These are phyloP conservation scores for Paragyromitra xinjiangensis DNA, from an alignment of 495 filamentous ascomycete genomes.

Conservation along the genomic window DNA sequence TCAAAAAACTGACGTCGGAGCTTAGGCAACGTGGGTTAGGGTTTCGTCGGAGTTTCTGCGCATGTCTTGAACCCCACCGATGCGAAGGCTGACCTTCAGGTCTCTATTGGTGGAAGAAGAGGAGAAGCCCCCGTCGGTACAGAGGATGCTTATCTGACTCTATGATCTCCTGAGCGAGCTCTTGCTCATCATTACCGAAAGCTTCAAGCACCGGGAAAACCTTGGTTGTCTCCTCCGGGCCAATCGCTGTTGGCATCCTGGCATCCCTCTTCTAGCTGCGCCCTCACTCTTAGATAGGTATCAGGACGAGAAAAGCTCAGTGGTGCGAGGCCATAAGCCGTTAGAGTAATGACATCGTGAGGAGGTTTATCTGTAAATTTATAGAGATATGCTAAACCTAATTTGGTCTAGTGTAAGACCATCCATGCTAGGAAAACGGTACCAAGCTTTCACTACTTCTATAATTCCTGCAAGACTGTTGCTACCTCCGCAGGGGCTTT, in stretches of 20 bases:
- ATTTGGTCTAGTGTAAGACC: no score
- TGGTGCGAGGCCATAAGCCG: neutral
- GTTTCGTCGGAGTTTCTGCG: neutral
- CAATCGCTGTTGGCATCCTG: neutral
- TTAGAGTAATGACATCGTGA: neutral
- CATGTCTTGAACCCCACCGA: neutral
- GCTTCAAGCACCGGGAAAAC: neutral
- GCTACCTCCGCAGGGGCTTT: no score
- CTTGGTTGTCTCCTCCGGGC: neutral
- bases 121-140: neutral
- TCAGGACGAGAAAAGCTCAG: slow-evolving; percentile 2
- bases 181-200: neutral
- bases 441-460: no score
- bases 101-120: no score
- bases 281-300: neutral
- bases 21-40: neutral
- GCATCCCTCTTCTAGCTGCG: neutral
- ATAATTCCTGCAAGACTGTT: no score
- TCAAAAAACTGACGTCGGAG: no score
- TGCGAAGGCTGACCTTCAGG: no score
- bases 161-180: slow-evolving; percentile 2
- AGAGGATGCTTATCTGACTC: neutral
- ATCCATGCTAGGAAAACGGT: no score
- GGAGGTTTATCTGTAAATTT: neutral
- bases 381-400: neutral